phyloP scores from a whole-genome alignment of 306 rosid genomes.

The Sophora flavescens region DNA sequence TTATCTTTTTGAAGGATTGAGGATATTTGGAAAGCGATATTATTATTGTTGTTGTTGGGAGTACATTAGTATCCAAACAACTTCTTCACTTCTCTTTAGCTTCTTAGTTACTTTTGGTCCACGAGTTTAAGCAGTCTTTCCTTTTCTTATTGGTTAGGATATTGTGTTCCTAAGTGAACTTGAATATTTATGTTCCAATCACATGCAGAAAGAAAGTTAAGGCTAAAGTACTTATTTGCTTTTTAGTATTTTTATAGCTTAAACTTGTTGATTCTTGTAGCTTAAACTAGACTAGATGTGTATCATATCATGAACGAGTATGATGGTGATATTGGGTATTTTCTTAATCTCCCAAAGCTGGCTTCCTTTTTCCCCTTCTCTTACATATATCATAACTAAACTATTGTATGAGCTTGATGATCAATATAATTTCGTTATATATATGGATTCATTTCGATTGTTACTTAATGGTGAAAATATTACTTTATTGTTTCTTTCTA shows the following conservation, averaged over 20 bases:
- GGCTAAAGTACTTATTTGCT: conserved; percentile 12
- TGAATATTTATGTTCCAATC: conserved; percentile 6
- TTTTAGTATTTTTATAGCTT: neutral
- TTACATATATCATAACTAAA: neutral
- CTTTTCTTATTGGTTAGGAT: too few species aligned
- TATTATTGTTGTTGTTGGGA: neutral
- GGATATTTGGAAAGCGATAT: neutral
- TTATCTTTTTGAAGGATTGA: conserved; percentile 25
- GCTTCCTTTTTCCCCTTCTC: neutral
- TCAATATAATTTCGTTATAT: neutral
- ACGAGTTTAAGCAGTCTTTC: neutral
- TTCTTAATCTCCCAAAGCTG: neutral
- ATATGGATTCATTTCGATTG: neutral
- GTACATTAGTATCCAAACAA: neutral
- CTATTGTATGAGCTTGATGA: neutral
- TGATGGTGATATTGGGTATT: conserved; percentile 1
- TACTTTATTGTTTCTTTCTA: neutral
- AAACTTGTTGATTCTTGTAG: neutral
- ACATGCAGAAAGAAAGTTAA: conserved; percentile 22
- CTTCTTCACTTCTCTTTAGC: conserved; percentile 16
- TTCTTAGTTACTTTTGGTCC: conserved; percentile 12
- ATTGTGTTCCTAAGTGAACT: too few species aligned
- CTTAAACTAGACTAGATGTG: conserved; percentile 8
- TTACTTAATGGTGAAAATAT: neutral
- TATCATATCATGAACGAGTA: neutral